A percentile compares a stretch with the other conserved stretches of the same genome.
These are phyloP conservation scores for Hanseniaspora meyeri DNA, from an alignment of 805 yeast species.

Conservation along the genomic window DNA sequence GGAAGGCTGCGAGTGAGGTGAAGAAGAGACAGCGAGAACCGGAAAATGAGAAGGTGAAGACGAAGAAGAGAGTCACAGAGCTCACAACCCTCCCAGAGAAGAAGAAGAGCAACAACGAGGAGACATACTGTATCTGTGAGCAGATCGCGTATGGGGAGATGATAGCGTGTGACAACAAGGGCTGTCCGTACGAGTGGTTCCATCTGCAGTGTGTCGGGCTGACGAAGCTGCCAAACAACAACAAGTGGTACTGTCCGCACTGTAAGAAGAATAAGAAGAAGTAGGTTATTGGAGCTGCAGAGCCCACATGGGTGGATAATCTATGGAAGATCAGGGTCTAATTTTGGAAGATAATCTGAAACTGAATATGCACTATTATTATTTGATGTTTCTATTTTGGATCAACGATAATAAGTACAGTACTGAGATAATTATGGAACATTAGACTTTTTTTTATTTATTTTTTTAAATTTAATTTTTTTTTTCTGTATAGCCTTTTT, in stretches of 20 bases:
- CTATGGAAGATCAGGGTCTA: too few species aligned
- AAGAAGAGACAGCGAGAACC: slow-evolving; percentile 14
- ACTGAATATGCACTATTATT: too few species aligned
- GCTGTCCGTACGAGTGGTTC: slow-evolving; percentile 89
- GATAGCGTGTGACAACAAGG: slow-evolving; percentile 97
- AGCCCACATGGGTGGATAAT: neutral
- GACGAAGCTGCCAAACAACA: slow-evolving; percentile 64
- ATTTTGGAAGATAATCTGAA: too few species aligned
- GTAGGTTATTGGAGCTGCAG: too few species aligned
- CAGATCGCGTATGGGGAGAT: slow-evolving; percentile 96
- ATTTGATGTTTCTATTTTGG: too few species aligned
- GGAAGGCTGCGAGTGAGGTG: slow-evolving; percentile 25
- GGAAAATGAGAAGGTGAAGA: slow-evolving; percentile 18
- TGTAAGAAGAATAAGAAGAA: slow-evolving; percentile 28
- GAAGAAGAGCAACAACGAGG: slow-evolving; percentile 41
- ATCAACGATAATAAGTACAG: too few species aligned
- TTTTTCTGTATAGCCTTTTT: too few species aligned
- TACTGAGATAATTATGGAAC: too few species aligned
- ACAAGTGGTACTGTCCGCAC: slow-evolving; percentile 70
- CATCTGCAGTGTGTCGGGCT: slow-evolving; percentile 88
- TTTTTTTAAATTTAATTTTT: too few species aligned
- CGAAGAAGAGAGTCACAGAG: slow-evolving; percentile 11
- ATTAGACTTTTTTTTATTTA: too few species aligned
- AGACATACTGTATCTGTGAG: slow-evolving; percentile 88
- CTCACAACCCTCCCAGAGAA: slow-evolving; percentile 12